These are phyloP conservation scores for Plasmopara halstedii DNA, from an alignment of 352 stramenopile species.

Conservation along the genomic window DNA sequence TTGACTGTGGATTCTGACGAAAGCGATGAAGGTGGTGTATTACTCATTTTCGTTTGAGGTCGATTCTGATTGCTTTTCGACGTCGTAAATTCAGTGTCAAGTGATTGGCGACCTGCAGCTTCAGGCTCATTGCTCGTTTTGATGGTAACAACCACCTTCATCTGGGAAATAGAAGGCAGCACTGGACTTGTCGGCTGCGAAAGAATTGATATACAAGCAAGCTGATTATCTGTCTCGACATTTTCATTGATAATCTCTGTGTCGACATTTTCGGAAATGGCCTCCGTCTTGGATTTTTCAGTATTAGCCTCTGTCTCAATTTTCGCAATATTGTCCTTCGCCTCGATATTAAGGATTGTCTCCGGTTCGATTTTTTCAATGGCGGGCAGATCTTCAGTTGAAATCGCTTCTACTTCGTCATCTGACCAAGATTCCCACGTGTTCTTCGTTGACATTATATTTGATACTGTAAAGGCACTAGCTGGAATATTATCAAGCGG, in stretches of 20 bases:
- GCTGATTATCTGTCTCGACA: conserved; percentile 2
- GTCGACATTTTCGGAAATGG: too few relatives aligned
- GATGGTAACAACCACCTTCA: conserved; percentile 15
- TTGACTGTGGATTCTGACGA: conserved; percentile 20
- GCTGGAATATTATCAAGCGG: not conserved
- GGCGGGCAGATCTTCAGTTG: not conserved
- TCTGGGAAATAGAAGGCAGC: conserved; percentile 5
- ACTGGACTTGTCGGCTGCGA: not conserved
- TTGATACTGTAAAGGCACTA: not conserved
- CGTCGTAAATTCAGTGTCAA: not conserved
- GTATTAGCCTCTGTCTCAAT: too few relatives aligned
- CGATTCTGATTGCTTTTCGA: conserved; percentile 5
- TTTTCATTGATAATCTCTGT: conserved; percentile 8
- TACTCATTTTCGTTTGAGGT: not conserved
- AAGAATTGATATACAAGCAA: conserved; percentile 1
- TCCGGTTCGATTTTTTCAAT: too few relatives aligned
- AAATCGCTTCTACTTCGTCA: conserved; percentile 7
- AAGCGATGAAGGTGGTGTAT: conserved; percentile 17
- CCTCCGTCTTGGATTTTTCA: too few relatives aligned
- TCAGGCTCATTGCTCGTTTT: conserved; percentile 7
- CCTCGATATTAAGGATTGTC: too few relatives aligned
- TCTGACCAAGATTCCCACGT: conserved; percentile 29
- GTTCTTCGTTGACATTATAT: conserved; percentile 8
- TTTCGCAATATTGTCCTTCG: too few relatives aligned
- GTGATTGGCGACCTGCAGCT: conserved; percentile 1